Percentiles rank a stretch among this genome's conserved stretches.
These are phyloP conservation scores for Rhizopus sp. DNA, from an alignment of 371 early-diverging fungal genomes.

Conservation along the genomic window DNA sequence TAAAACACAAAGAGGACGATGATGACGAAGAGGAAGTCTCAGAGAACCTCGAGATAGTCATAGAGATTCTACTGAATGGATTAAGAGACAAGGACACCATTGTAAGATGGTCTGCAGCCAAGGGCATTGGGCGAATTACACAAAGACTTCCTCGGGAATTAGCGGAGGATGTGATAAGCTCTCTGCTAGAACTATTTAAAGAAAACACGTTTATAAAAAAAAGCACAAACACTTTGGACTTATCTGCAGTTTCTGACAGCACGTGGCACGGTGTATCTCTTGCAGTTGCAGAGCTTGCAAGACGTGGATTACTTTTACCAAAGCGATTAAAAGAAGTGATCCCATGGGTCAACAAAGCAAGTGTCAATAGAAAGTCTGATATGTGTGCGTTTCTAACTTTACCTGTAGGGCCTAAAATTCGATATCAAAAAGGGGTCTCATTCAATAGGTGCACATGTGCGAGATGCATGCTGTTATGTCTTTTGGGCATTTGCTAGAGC, in stretches of 20 bases:
- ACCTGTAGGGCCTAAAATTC: slow-evolving; percentile 73
- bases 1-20: slow-evolving; percentile 38
- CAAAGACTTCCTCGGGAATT: slow-evolving; percentile 79
- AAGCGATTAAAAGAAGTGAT: slow-evolving; percentile 67
- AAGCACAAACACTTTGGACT: slow-evolving; percentile 46
- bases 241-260: slow-evolving; percentile 84
- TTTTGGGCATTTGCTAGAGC: slow-evolving; percentile 98
- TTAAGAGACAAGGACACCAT: slow-evolving; percentile 92
- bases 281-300: slow-evolving; percentile 90
- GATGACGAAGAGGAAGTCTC: slow-evolving; percentile 66
- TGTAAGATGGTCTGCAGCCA: slow-evolving; percentile 95
- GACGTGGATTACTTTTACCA: slow-evolving; percentile 82
- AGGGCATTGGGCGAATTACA: slow-evolving; percentile 89
- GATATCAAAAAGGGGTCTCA: slow-evolving; percentile 86
- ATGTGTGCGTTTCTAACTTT: neutral
- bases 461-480: slow-evolving; percentile 96
- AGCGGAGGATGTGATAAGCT: slow-evolving; percentile 80
- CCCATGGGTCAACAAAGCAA: slow-evolving; percentile 72
- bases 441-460: slow-evolving; percentile 92
- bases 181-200: slow-evolving; percentile 73
- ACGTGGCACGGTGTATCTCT: slow-evolving; percentile 96
- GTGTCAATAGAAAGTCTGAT: neutral
- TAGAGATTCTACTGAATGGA: slow-evolving; percentile 80
- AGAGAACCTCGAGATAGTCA: slow-evolving; percentile 72
- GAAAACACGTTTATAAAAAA: slow-evolving; percentile 59